Base-by-base conservation (phyloP, 2,329 filamentous ascomycete genomes). In the Neofusicoccum sp. region DNA sequence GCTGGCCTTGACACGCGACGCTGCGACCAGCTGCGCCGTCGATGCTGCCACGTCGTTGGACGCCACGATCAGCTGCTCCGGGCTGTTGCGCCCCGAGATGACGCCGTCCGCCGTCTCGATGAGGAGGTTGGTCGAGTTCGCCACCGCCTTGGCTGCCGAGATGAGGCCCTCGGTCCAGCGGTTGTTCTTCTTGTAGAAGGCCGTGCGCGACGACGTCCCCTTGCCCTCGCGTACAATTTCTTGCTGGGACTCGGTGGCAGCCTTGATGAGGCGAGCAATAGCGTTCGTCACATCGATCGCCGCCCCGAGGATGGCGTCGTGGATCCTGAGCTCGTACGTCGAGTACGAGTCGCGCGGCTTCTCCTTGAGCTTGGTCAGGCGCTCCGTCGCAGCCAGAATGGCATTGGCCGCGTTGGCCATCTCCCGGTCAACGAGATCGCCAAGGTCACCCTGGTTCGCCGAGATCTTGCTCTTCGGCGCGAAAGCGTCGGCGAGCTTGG, bases 121-220 rank as follows among this genome's bases (percentile, higher is more conserved):
- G 67, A 99, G 85, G 43, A 89, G 95, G 78, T 97, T 98, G 9
- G 95, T 99, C 14, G 92, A 96, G 1, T 85, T 84, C 3, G 95
- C 95, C 16, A 99, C 95, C 0, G 95, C 95, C 79, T 99, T 99
- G 65, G 95, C 93, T 0, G 95, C 95, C 38, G 91, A 96, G 72
- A 99, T 97, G 63, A 99, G 86, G 49, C 95, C 95, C 72, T 99
- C 95, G 0, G 95, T 99, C 95, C 95, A 99, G 57, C 95, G 86
- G 79, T 98, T 99, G 84, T 99, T 97, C 82, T 98, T 98, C 84
- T 98, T 98, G 87, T 99, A 99, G 76, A 99, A 99, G 26, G 93
- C 92, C 1, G 93, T 96, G 61, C 88, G 86, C 45, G 91, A 96
- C 56, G 90, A 91, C 28, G 88, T 89, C 36, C 95, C 95, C 20